Evolutionary conservation across 2,329 filamentous ascomycete species (phyloP), one percentile per base, ranked within the genome.

Genomic region (Nannizziopsis arthrosporioides): DNA sequence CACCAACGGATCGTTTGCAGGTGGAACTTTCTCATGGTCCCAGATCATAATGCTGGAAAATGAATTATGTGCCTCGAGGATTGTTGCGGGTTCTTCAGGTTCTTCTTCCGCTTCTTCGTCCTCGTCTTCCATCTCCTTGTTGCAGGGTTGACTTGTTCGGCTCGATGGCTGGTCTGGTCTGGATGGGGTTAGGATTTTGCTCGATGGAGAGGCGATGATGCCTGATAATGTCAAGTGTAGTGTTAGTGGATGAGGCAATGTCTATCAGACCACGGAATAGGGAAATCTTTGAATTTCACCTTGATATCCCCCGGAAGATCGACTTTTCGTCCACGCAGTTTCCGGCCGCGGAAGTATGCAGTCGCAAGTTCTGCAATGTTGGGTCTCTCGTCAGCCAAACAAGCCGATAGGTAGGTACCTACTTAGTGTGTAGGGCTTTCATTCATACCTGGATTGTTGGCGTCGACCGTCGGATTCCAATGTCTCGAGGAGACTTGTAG

Each of bases 21-120:
- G 79, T 5, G 80, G 80, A 43, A 77, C 57, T 1, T 68, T 65
- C 55, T 92, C 88, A 63, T 94, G 88, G 0, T 77, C 81, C 89
- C 89, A 96, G n/a, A 94, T 74, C 2, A 86, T 68, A 44, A 94
- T 63, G 47, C 84, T 73, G 5, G 87, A 78, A 60, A 95, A 95
- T 12, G 73, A 73, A 1, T 79, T 80, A 15, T 80, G 71, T 38
- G 78, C 70, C 44, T 84, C 74, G 55, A 90, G 38, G 12, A 50
- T 67, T 15, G 71, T 72, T 8, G 78, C 75, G 1, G 76, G 71
- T 18, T 76, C 71, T 10, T 69, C 63, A 12, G 70, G 68, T 12
- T 74, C 67, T 9, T 73, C 70, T 12, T 74, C 66, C 8, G 73
- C 71, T 1, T 66, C 59, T 1, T 69, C 61, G 2, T 73, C 71